Percentiles rank a stretch among this genome's conserved stretches.
phyloP scores from a whole-genome alignment of 495 filamentous ascomycete genomes.

The Letharia lupina region DNA sequence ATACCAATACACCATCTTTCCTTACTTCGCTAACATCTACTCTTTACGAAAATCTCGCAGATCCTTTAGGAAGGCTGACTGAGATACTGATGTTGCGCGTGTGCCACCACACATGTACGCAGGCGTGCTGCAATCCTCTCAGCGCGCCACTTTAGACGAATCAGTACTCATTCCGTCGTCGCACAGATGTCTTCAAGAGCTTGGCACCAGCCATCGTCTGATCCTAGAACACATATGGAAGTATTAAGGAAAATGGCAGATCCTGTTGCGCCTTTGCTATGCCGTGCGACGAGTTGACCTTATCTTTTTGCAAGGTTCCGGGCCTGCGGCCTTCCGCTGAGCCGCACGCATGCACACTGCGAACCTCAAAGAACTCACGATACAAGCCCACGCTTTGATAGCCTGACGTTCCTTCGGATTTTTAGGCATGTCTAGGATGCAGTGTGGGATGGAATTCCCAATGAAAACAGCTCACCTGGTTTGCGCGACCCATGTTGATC shows the following conservation, averaged over 20 bases:
- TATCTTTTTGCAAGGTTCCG: not conserved
- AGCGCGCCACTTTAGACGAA: not conserved
- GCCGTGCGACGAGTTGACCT: not conserved
- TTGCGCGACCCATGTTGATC: not conserved
- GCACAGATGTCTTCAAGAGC: not conserved
- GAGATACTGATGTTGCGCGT: not conserved
- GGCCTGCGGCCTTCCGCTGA: not conserved
- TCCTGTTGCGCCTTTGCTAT: not conserved
- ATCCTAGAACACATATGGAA: not conserved
- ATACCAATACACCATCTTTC: not conserved
- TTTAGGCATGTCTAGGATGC: not conserved
- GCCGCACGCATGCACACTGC: constrained; percentile 7
- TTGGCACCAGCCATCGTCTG: not conserved
- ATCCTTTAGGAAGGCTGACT: not conserved
- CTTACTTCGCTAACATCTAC: not conserved
- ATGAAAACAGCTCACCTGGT: not conserved
- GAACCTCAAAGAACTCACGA: not conserved
- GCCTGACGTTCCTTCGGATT: not conserved
- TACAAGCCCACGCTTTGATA: not conserved
- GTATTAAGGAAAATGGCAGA: not conserved
- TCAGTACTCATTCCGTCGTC: not conserved
- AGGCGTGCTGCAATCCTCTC: not conserved
- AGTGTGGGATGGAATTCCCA: not conserved
- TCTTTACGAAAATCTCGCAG: not conserved
- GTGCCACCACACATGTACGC: not conserved